phyloP scores from a whole-genome alignment of 1,139 yeast genomes.

The Taphrina pruni region DNA sequence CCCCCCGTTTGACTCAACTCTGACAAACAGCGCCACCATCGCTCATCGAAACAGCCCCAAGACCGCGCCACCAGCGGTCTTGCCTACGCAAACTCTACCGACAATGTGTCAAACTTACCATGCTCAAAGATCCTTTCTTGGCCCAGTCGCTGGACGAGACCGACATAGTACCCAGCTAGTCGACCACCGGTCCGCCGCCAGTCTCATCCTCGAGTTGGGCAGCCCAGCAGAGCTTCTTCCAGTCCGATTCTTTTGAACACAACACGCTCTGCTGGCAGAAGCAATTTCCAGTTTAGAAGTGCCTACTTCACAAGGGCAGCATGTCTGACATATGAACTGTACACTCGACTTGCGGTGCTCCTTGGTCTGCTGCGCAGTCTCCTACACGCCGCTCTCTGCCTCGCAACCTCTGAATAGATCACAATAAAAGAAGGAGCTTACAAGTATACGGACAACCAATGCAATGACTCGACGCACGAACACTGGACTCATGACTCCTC shows the following conservation, averaged over 20 bases:
- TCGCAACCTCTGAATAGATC: not conserved
- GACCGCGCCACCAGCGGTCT: slow-evolving; percentile 13
- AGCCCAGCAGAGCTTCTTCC: not conserved
- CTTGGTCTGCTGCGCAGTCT: not conserved
- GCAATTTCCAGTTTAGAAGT: not conserved
- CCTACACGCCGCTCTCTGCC: not conserved
- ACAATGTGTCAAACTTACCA: slow-evolving; percentile 20
- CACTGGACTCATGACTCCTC: slow-evolving; percentile 28
- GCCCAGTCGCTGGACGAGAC: not conserved
- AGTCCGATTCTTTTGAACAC: not conserved
- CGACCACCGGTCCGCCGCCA: too few relatives aligned
- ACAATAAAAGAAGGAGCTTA: not conserved
- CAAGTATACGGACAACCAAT: slow-evolving; percentile 2
- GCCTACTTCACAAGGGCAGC: not conserved
- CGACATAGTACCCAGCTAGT: not conserved
- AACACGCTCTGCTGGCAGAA: slow-evolving; percentile 4
- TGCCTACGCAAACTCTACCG: slow-evolving; percentile 20
- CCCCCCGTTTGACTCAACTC: slow-evolving; percentile 8
- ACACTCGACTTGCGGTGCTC: not conserved
- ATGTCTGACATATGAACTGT: not conserved
- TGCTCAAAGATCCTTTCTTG: slow-evolving; percentile 2
- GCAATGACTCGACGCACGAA: slow-evolving; percentile 19
- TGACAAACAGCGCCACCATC: slow-evolving; percentile 22
- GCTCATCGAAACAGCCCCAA: slow-evolving; percentile 12
- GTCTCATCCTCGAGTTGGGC: too few relatives aligned